Evolutionary conservation across 495 filamentous ascomycete genomes (phyloP), one percentile per base, ranked within the genome.

Genomic region (Annulohypoxylon maeteangense): DNA sequence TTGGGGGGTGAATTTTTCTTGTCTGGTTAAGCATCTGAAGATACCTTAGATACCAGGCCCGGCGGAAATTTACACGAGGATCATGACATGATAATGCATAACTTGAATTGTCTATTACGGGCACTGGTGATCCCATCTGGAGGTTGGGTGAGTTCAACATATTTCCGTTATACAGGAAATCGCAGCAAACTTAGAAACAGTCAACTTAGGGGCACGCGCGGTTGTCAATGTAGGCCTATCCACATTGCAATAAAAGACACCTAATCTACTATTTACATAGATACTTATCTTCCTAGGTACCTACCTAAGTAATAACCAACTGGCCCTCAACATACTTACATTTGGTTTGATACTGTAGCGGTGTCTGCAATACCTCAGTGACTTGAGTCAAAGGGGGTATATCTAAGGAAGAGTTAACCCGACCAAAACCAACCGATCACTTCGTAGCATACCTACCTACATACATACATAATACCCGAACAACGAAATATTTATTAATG

Each of bases 1-100:
- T 85, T 71, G 80, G 78, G 11, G 73, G 70, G 8, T 77, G 63
- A 75, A 48, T 4, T 12, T 44, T 55, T 55, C 32, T 51, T 65
- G n/a, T n/a, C n/a, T n/a, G 47, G 38, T 47, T 29, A 45, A 11
- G 47, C 11, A 54, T 53, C 42, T 68, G 23, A 48, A 53, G 51
- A 58, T 48, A 23, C 51, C 53, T 34, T 16, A 63, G 31, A 44
- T 40, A 53, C 12, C 47, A 63, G 22, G 60, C 38, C 16, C 14
- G 50, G 29, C 50, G 50, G 57, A 60, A 54, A 51, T 63, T 7
- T 32, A 54, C 5, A 51, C 23, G 23, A 54, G 48, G 20, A 34
- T 20, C 7, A 54, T 54, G 27, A 34, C 29, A 54, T 32, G 40
- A 44, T 7, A 44, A 3, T 29, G 27, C 2, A 29, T 29, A 29